phyloP scores from a whole-genome alignment of 805 yeast genomes.

The Wickerhamomyces chambardii region DNA sequence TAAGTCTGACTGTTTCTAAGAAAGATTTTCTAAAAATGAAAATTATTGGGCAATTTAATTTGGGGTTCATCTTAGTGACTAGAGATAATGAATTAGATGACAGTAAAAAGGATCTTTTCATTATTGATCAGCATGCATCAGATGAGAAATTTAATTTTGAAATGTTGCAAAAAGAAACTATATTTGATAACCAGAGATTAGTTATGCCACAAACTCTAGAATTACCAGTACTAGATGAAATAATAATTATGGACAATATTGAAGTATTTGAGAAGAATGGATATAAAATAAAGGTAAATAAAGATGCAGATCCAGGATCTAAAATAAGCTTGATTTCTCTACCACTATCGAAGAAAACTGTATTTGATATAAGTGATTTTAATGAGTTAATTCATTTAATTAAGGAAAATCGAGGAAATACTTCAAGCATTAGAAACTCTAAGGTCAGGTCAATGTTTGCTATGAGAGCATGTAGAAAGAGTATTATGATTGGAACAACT shows the following conservation, averaged over 20 bases:
- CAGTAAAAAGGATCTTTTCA: constrained; percentile 51
- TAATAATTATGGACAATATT: constrained; percentile 53
- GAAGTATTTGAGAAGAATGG: constrained; percentile 67
- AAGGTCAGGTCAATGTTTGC: constrained; percentile 84
- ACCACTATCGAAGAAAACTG: constrained; percentile 65
- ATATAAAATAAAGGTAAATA: constrained; percentile 47
- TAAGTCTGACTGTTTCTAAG: constrained; percentile 58
- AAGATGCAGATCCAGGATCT: constrained; percentile 44
- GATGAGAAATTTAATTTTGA: constrained; percentile 95
- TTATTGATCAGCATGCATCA: constrained; percentile 95
- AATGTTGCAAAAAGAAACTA: constrained; percentile 41
- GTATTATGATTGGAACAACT: constrained; percentile 88
- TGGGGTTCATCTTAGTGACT: constrained; percentile 84
- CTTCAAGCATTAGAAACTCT: constrained; percentile 45
- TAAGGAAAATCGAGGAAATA: constrained; percentile 41
- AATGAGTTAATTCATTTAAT: constrained; percentile 68
- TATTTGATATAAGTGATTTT: constrained; percentile 59
- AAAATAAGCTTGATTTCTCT: constrained; percentile 48
- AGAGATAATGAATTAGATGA: constrained; percentile 26
- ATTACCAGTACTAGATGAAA: constrained; percentile 70
- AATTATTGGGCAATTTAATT: constrained; percentile 87
- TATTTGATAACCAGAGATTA: constrained; percentile 61
- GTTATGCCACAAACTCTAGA: constrained; percentile 51
- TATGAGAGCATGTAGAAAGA: constrained; percentile 88
- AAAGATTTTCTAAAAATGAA: constrained; percentile 68